Percentiles rank a stretch among this genome's conserved stretches.
These are phyloP conservation scores for Tolypocladium inflatum DNA, from an alignment of 2,329 filamentous ascomycete genomes.

Conservation along the genomic window DNA sequence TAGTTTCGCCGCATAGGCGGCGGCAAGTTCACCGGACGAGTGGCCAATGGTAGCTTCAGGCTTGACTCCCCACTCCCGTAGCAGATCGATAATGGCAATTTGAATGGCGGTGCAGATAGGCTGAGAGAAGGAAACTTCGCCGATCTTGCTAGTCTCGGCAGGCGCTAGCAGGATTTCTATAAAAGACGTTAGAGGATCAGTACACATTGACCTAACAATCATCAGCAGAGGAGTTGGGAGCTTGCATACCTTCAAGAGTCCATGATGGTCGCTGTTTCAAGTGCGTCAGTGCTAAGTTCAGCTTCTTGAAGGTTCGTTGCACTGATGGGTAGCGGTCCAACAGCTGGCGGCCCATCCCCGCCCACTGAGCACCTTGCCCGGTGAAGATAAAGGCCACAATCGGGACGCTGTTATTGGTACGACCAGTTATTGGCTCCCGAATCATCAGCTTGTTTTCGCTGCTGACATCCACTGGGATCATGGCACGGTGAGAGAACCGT, in stretches of 20 bases:
- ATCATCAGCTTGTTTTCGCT: no score
- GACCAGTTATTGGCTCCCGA: no score
- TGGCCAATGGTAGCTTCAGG: neutral
- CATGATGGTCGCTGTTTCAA: no score
- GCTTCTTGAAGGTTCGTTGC: no score
- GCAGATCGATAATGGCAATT: neutral
- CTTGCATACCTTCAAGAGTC: no score
- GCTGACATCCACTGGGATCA: no score
- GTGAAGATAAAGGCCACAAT: neutral
- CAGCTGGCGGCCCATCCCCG: neutral
- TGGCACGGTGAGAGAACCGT: no score
- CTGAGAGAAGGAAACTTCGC: neutral
- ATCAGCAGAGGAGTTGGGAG: no score
- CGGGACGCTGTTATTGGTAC: no score
- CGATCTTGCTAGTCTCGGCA: neutral
- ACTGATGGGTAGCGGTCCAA: neutral
- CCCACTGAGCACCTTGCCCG: neutral
- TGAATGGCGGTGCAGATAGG: neutral
- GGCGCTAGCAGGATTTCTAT: neutral
- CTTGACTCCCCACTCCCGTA: neutral
- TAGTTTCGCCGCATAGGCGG: neutral
- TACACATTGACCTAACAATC: no score
- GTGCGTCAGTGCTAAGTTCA: no score
- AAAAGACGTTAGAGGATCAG: no score
- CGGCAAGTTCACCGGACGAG: neutral